Conservation (phyloP, 768 basidiomycete genomes). For the Boletales sp. region DNA sequence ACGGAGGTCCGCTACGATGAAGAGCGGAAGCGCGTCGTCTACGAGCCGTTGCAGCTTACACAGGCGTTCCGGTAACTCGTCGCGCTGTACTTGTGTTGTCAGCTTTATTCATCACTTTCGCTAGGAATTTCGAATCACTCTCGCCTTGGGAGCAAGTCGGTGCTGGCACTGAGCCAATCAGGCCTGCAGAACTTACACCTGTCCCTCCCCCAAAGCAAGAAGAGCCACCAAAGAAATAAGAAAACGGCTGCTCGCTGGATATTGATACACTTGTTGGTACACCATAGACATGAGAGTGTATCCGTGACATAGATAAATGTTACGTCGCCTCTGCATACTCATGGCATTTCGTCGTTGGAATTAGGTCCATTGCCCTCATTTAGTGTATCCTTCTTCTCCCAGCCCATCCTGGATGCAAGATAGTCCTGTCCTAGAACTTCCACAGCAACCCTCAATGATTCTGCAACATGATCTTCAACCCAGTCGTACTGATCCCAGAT, state of each 20-base stretch:
- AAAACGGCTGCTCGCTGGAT: background rate
- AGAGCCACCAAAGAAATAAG: conserved; percentile 76
- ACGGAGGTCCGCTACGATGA: conserved; percentile 98
- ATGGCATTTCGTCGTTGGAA: conserved; percentile 10
- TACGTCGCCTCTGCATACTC: background rate
- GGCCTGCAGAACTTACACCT: conserved; percentile 73
- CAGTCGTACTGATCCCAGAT: conserved; percentile 91
- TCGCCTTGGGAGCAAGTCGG: conserved; percentile 98
- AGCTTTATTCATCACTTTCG: background rate
- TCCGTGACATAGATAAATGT: conserved; percentile 4
- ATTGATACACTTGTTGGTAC: conserved; percentile 14
- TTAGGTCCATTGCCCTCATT: conserved; percentile 6
- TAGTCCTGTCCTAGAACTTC: conserved; percentile 94
- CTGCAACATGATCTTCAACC: conserved; percentile 95
- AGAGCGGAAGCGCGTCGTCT: conserved; percentile 94
- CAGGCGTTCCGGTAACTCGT: conserved; percentile 86
- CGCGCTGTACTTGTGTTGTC: too few relatives aligned
- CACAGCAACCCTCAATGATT: conserved; percentile 76
- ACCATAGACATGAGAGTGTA: conserved; percentile 5
- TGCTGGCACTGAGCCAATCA: conserved; percentile 47
- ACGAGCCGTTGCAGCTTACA: conserved; percentile 95
- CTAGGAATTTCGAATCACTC: conserved; percentile 87
- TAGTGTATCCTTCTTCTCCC: conserved; percentile 42
- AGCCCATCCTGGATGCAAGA: conserved; percentile 81
- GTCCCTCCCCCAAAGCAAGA: conserved; percentile 72